A percentile compares a stretch with the other conserved stretches of the same genome.
Conservation (phyloP, 257 asterid species). For the Ligustrum vulgare region DNA sequence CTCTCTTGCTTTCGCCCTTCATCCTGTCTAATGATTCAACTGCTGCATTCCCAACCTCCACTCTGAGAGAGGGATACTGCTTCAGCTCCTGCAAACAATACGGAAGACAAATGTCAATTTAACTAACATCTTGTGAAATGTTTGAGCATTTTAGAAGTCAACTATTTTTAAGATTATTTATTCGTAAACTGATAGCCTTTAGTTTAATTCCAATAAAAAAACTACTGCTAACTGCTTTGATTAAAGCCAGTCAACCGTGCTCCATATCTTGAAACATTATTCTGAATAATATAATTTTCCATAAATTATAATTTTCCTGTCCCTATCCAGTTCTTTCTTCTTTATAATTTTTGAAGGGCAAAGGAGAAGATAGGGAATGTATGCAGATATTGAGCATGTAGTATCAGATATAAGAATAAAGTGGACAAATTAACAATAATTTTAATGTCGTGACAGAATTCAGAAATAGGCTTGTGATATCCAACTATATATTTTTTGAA, state of each 20-base stretch:
- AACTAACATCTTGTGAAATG: background rate
- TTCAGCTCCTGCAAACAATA: constrained; percentile 55
- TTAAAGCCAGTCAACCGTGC: background rate
- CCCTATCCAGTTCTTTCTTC: background rate
- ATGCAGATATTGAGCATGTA: background rate
- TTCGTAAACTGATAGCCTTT: no score
- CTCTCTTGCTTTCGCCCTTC: constrained; percentile 73
- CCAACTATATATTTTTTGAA: background rate
- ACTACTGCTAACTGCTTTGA: background rate
- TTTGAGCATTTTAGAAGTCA: background rate
- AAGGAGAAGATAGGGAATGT: background rate
- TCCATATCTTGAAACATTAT: constrained; percentile 4
- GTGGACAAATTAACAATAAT: background rate
- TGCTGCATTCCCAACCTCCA: constrained; percentile 66
- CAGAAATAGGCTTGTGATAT: background rate
- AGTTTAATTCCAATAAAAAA: no score
- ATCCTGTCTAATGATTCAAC: constrained; percentile 63
- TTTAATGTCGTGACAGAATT: background rate
- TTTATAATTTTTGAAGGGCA: background rate
- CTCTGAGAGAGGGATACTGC: constrained; percentile 75
- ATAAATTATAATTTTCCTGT: background rate
- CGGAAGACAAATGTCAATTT: background rate
- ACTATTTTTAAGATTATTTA: no score
- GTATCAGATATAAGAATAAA: background rate
- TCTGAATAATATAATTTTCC: background rate